Conservation (phyloP, 345 rosid genomes). For the Geranium brycei region DNA sequence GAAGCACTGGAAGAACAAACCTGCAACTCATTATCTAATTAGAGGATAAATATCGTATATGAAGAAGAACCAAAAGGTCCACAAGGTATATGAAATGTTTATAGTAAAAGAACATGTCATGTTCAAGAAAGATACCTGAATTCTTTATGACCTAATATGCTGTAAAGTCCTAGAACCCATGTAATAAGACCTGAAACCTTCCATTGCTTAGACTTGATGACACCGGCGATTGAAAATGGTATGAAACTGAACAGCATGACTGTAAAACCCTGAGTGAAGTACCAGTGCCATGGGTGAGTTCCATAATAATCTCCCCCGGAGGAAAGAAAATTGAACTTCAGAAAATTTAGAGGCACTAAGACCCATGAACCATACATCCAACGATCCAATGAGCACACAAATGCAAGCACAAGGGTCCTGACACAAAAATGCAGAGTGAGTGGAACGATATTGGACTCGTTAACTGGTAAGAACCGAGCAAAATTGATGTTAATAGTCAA, state of each 20-base stretch:
- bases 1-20: conserved; percentile 93
- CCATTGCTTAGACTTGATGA: conserved; percentile 41
- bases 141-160: conserved; percentile 84
- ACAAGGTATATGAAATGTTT: not conserved
- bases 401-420: conserved; percentile 63
- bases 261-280: conserved; percentile 80
- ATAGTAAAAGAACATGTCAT: conserved; percentile 4
- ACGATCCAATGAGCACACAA: conserved; percentile 51
- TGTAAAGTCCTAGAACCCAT: conserved; percentile 70
- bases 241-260: conserved; percentile 79
- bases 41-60: conserved; percentile 13
- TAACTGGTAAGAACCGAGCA: not conserved
- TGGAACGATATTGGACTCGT: conserved; percentile 1
- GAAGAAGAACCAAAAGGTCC: not conserved
- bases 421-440: conserved; percentile 13
- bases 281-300: conserved; percentile 98
- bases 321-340: conserved; percentile 87
- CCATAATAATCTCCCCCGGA: conserved; percentile 93
- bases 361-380: conserved; percentile 80
- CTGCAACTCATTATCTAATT: conserved; percentile 35
- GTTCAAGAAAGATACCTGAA: conserved; percentile 38
- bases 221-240: conserved; percentile 56
- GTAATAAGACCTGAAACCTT: conserved; percentile 65
- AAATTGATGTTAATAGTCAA: not conserved
- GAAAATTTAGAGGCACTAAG: conserved; percentile 76